These are phyloP conservation scores for Microbotryum violaceum DNA, from an alignment of 1,284 basidiomycete genomes.

Conservation along the genomic window DNA sequence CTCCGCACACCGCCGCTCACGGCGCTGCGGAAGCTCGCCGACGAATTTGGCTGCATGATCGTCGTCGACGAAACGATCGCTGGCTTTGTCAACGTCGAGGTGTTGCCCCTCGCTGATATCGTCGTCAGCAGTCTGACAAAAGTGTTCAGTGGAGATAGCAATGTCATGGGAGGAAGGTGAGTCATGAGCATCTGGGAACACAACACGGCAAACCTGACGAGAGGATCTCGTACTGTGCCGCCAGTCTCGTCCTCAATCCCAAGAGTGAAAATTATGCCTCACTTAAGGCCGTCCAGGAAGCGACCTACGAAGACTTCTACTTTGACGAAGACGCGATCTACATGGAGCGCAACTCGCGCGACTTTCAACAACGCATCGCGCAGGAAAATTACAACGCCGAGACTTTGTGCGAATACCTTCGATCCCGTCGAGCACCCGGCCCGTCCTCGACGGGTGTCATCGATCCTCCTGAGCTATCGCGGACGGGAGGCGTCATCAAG, in stretches of 20 bases:
- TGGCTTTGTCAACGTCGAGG: slow-evolving; percentile 92
- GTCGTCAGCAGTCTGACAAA: slow-evolving; percentile 92
- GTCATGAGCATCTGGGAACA: slow-evolving; percentile 31
- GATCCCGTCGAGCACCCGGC: slow-evolving; percentile 42
- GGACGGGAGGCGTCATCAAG: slow-evolving; percentile 54
- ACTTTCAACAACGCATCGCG: slow-evolving; percentile 70
- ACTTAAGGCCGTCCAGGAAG: slow-evolving; percentile 57
- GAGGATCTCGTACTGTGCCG: neutral
- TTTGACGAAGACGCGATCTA: slow-evolving; percentile 89
- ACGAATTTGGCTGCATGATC: slow-evolving; percentile 79
- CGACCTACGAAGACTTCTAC: slow-evolving; percentile 74
- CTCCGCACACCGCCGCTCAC: slow-evolving; percentile 72
- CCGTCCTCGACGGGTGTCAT: slow-evolving; percentile 37
- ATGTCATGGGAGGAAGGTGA: slow-evolving; percentile 96
- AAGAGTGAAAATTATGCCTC: slow-evolving; percentile 56
- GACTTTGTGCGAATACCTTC: slow-evolving; percentile 71
- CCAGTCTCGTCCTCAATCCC: slow-evolving; percentile 78
- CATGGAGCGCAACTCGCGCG: slow-evolving; percentile 95
- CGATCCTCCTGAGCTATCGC: slow-evolving; percentile 12
- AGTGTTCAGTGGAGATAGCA: slow-evolving; percentile 88
- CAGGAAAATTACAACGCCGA: slow-evolving; percentile 77
- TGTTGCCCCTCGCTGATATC: slow-evolving; percentile 80
- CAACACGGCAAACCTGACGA: no score
- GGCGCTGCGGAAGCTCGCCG: slow-evolving; percentile 71
- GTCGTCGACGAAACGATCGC: slow-evolving; percentile 95